These are phyloP conservation scores for Capronia americana DNA, from an alignment of 2,329 filamentous ascomycete species.

Conservation along the genomic window DNA sequence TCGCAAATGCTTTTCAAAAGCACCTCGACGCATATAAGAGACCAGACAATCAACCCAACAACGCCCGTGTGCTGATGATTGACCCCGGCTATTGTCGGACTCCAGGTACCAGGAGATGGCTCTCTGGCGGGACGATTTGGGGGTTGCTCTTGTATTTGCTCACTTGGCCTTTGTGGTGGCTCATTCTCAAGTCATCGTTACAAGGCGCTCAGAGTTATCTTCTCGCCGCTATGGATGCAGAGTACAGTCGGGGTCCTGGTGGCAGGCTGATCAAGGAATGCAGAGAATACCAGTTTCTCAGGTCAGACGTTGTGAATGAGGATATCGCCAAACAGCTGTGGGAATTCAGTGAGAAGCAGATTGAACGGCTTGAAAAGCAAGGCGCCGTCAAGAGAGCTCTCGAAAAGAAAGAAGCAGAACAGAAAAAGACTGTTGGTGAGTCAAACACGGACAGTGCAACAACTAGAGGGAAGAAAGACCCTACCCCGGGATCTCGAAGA, in stretches of 20 bases:
- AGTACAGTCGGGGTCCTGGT: constrained; percentile 68
- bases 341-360: constrained; percentile 84
- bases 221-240: constrained; percentile 81
- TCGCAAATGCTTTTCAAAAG: constrained; percentile 89
- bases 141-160: constrained; percentile 78
- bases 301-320: constrained; percentile 78
- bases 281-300: constrained; percentile 72
- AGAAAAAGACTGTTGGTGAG: constrained; percentile 29
- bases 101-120: constrained; percentile 83
- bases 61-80: constrained; percentile 80
- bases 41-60: constrained; percentile 82
- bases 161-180: constrained; percentile 81
- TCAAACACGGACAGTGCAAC: constrained; percentile 34
- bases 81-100: constrained; percentile 87
- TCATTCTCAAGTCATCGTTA: constrained; percentile 82
- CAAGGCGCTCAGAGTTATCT: constrained; percentile 88
- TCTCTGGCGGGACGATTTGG: constrained; percentile 82
- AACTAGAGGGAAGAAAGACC: constrained; percentile 38
- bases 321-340: constrained; percentile 82
- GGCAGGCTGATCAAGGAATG: constrained; percentile 89
- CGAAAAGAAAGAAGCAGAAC: constrained; percentile 60
- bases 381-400: constrained; percentile 68
- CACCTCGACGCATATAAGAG: constrained; percentile 84
- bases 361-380: constrained; percentile 81
- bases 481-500: constrained; percentile 49